Evolutionary conservation across 2,329 filamentous ascomycete species (phyloP), one percentile per base, ranked within the genome.

Genomic region (Botrytis hyacinthi): DNA sequence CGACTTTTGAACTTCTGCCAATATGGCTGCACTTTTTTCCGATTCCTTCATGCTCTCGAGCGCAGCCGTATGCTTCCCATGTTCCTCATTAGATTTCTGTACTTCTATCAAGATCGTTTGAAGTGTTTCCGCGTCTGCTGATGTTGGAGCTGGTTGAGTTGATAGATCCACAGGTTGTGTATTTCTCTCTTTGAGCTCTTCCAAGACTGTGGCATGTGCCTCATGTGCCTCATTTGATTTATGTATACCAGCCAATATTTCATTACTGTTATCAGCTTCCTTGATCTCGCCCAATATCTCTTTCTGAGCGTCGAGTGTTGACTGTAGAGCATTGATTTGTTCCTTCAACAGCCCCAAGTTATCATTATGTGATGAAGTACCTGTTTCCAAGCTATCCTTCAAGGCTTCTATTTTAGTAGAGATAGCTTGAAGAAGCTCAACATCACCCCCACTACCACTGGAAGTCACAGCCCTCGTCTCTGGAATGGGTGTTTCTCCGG

Each of bases 231-330:
- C 77, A n/a, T 79, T 79, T 7, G 76, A 77, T 71, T 77, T 75
- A 40, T 78, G 73, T 29, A 80, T 74, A 65, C 76, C 78, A 22
- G 78, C 75, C 48, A 79, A 71, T 7, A 80, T 76, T n/a, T 79
- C 78, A 22, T 71, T 63, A 26, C 59, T 73, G 4, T 51, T 67
- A 48, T 71, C 71, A 3, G 60, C 73, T 10, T 73, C 74, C 46
- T 77, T 79, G 26, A 78, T 77, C n/a, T 78, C 76, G 10, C 57
- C 60, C 12, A 79, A 70, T 8, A 68, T 70, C 3, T 32, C 73
- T 29, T 74, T 69, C 57, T 79, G 78, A 22, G 74, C 73, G 61
- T 78, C 77, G 7, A 80, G 61, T 9, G 74, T 70, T 42, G 72
- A 73, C 20, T 77, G 72, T 22, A 80, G 68, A 61, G 61, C 72